phyloP scores from a whole-genome alignment of 176 grass and related monocot species.

The Aegilops sharonensis region DNA sequence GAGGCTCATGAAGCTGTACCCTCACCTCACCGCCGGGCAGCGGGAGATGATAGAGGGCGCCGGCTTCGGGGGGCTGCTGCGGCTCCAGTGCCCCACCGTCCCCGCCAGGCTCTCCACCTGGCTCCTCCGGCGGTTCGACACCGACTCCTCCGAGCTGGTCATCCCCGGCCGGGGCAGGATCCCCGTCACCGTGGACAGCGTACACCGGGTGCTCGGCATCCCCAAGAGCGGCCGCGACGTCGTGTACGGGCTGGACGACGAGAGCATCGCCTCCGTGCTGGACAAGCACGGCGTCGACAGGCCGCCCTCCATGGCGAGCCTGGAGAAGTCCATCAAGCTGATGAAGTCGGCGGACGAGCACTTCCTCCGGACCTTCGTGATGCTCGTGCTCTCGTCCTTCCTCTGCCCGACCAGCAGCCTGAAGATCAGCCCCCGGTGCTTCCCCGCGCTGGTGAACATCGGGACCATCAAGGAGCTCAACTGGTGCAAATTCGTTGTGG shows the following conservation, averaged over 20 bases:
- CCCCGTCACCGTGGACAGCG: background rate
- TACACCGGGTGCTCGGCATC: constrained; percentile 14
- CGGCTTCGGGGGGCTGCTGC: constrained; percentile 10
- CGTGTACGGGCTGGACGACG: background rate
- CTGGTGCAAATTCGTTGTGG: constrained; percentile 6
- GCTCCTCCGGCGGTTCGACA: background rate
- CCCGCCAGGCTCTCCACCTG: background rate
- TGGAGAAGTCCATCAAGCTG: constrained; percentile 5
- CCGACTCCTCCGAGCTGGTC: constrained; percentile 6
- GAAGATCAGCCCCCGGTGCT: constrained; percentile 13
- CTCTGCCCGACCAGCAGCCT: constrained; percentile 3
- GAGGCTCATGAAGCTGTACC: constrained; percentile 6
- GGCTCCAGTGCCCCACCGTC: background rate
- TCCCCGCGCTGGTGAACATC: background rate
- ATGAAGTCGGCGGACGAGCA: constrained; percentile 22
- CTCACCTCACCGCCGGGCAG: background rate
- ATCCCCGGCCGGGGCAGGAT: background rate
- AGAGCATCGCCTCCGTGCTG: background rate
- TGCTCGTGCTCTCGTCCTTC: background rate
- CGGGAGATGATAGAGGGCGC: constrained; percentile 12
- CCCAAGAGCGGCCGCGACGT: background rate
- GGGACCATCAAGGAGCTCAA: constrained; percentile 12
- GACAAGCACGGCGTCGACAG: background rate
- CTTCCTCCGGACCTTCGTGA: constrained; percentile 2
- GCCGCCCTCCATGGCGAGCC: background rate